Evolutionary conservation across 345 rosid species (phyloP).

Genomic region (Xanthoceras sorbifolium): DNA sequence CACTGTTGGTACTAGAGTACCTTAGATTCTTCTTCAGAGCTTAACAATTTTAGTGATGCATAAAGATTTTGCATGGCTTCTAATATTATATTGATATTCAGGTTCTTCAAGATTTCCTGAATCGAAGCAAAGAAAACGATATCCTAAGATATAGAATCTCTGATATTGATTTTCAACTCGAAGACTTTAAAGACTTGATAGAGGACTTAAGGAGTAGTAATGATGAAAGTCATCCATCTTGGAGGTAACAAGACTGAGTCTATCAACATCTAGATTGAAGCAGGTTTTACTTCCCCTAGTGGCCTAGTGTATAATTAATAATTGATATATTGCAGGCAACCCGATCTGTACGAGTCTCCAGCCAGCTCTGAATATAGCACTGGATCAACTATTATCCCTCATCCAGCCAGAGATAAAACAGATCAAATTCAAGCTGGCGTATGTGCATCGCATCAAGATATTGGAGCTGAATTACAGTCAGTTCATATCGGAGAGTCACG

Average conservation of each 20-base stretch:
- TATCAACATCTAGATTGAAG: slow-evolving; percentile 5
- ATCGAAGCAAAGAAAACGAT: slow-evolving; percentile 64
- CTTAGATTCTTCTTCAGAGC: background rate
- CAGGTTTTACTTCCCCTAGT: slow-evolving; percentile 18
- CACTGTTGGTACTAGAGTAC: background rate
- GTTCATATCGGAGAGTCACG: slow-evolving; percentile 29
- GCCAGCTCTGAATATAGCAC: slow-evolving; percentile 89
- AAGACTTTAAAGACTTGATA: slow-evolving; percentile 68
- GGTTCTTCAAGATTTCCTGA: slow-evolving; percentile 84
- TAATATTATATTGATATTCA: slow-evolving; percentile 33
- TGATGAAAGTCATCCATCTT: slow-evolving; percentile 65
- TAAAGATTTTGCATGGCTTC: slow-evolving; percentile 6
- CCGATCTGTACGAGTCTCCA: slow-evolving; percentile 76
- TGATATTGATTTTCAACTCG: slow-evolving; percentile 65
- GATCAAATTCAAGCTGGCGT: slow-evolving; percentile 48
- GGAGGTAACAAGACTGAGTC: slow-evolving; percentile 58
- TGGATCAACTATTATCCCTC: slow-evolving; percentile 64
- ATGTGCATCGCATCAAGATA: slow-evolving; percentile 39
- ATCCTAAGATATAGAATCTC: slow-evolving; percentile 47
- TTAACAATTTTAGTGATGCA: background rate
- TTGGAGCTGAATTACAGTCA: slow-evolving; percentile 31
- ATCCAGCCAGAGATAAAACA: slow-evolving; percentile 41
- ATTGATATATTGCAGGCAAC: slow-evolving; percentile 56
- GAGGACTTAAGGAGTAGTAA: slow-evolving; percentile 61
- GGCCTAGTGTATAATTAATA: slow-evolving; percentile 24